Evolutionary conservation across 2,329 filamentous ascomycete genomes (phyloP).

Genomic region (Elsinoe australis): DNA sequence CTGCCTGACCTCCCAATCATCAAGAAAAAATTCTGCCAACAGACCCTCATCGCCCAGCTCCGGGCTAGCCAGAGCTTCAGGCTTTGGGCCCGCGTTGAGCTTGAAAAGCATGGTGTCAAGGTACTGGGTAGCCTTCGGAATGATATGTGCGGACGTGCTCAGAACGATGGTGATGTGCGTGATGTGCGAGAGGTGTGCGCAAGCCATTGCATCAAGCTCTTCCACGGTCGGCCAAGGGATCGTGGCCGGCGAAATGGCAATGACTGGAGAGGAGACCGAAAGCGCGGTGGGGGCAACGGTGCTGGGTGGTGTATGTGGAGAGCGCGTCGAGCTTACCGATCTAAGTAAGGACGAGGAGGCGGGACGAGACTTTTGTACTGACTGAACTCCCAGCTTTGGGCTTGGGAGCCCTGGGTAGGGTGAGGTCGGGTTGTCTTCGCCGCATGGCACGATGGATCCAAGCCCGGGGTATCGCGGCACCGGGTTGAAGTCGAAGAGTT

Average conservation of each 20-base stretch:
- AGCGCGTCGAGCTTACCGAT: not conserved
- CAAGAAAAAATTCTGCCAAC: not conserved
- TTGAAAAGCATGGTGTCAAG: not conserved
- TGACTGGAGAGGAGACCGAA: too few relatives aligned
- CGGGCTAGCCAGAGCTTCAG: not conserved
- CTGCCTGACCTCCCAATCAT: not conserved
- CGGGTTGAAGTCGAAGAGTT: too few relatives aligned
- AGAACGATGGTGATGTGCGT: constrained; percentile 7
- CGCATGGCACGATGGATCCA: too few relatives aligned
- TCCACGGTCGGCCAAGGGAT: not conserved
- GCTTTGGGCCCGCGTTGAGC: not conserved
- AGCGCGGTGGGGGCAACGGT: not conserved
- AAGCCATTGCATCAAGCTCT: not conserved
- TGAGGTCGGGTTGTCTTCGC: too few relatives aligned
- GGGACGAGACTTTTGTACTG: not conserved
- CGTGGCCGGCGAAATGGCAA: not conserved
- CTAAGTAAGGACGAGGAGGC: not conserved
- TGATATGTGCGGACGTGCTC: not conserved
- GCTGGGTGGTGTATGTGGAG: not conserved
- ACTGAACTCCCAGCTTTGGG: not conserved
- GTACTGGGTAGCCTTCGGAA: not conserved
- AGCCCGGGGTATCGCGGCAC: too few relatives aligned
- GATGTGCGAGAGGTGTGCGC: not conserved
- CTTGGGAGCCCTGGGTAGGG: not conserved
- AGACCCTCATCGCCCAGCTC: not conserved